Percentiles rank a stretch among this genome's conserved stretches.
phyloP scores from a whole-genome alignment of 768 basidiomycete genomes.

The Kondoa malvinella region DNA sequence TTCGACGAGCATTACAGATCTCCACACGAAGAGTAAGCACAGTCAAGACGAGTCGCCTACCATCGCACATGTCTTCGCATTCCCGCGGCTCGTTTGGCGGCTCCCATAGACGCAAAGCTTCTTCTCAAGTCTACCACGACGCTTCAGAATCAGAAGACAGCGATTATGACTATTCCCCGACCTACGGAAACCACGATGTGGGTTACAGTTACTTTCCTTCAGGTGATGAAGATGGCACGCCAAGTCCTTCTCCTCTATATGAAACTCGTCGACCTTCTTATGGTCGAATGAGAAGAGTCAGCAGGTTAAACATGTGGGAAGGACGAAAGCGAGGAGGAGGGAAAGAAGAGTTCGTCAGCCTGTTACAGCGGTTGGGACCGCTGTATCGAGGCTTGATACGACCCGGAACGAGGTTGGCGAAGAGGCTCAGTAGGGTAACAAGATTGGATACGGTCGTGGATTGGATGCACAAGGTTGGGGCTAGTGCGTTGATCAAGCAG shows the following conservation, averaged over 20 bases:
- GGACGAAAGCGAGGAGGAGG: background rate
- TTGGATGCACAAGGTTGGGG: background rate
- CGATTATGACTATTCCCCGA: background rate
- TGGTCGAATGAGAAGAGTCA: background rate
- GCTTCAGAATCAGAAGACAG: background rate
- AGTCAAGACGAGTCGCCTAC: background rate
- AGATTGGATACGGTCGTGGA: background rate
- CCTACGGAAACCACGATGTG: background rate
- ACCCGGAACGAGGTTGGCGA: background rate
- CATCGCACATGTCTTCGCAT: background rate
- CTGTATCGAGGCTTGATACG: background rate
- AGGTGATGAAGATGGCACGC: background rate
- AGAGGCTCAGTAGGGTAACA: background rate
- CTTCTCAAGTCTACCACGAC: background rate
- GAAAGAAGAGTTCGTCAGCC: background rate
- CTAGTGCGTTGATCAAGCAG: background rate
- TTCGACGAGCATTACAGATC: background rate
- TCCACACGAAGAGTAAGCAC: background rate
- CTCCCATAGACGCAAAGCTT: background rate
- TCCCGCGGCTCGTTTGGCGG: background rate
- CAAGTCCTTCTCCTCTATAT: too few species aligned
- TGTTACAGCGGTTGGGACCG: background rate
- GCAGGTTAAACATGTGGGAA: background rate
- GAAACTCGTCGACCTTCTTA: too few species aligned
- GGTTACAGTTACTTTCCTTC: background rate